Conservation (phyloP, 768 basidiomycete genomes). For the Cantharellus anzutake region DNA sequence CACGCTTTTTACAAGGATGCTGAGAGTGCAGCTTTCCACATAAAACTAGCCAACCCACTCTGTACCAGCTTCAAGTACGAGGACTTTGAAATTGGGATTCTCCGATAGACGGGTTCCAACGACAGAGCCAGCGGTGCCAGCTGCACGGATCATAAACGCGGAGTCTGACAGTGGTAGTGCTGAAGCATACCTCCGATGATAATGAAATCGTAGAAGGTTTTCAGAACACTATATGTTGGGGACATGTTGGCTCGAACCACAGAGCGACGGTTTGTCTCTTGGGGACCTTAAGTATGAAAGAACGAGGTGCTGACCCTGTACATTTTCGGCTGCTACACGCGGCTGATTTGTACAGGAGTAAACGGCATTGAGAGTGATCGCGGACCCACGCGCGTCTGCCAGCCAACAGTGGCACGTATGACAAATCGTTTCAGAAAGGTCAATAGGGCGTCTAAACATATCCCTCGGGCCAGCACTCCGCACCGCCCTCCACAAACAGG, state of each 20-base stretch:
- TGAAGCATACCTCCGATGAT: not conserved
- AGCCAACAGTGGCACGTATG: too few relatives aligned
- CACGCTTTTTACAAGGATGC: not conserved
- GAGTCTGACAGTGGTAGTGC: not conserved
- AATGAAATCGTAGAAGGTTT: not conserved
- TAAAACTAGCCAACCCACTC: slow-evolving; percentile 3
- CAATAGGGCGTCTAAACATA: too few relatives aligned
- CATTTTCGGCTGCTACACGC: slow-evolving; percentile 10
- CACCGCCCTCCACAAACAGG: too few relatives aligned
- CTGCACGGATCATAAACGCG: slow-evolving; percentile 10
- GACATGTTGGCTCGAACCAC: not conserved
- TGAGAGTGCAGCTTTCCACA: not conserved
- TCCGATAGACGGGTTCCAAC: slow-evolving; percentile 20
- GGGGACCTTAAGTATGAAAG: too few relatives aligned
- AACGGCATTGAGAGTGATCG: too few relatives aligned
- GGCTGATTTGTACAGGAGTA: too few relatives aligned
- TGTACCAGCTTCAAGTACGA: slow-evolving; percentile 14
- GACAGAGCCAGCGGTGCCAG: slow-evolving; percentile 20
- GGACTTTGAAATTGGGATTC: slow-evolving; percentile 16
- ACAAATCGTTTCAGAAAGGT: too few relatives aligned
- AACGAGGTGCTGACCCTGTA: too few relatives aligned
- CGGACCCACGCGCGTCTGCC: too few relatives aligned
- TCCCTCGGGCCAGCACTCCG: too few relatives aligned
- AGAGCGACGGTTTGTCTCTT: not conserved
- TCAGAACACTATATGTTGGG: not conserved